A percentile compares a stretch with the other conserved stretches of the same genome.
These are phyloP conservation scores for Lecanosticta acicola DNA, from an alignment of 2,329 filamentous ascomycete genomes.

Conservation along the genomic window DNA sequence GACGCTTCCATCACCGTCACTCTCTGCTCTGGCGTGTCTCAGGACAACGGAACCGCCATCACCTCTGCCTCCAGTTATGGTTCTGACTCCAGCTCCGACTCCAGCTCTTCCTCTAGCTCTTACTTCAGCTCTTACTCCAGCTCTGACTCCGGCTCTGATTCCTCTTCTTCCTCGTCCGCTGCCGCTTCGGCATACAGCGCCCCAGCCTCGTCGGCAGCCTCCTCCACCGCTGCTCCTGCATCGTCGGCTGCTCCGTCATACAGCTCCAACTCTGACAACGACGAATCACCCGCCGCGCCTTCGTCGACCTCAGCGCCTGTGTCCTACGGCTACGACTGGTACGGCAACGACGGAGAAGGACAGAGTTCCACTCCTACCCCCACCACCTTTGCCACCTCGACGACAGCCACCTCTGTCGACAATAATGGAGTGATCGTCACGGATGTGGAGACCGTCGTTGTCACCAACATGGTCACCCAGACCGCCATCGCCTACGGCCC, in stretches of 20 bases:
- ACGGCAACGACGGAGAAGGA: conserved; percentile 10
- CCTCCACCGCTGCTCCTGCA: conserved; percentile 2
- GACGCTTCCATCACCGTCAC: conserved; percentile 33
- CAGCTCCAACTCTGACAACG: no score
- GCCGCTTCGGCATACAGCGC: conserved; percentile 5
- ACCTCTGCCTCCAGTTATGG: conserved; percentile 4
- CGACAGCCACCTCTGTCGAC: conserved; percentile 9
- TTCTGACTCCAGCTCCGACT: conserved; percentile 8
- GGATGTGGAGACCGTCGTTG: conserved; percentile 11
- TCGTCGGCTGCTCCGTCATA: conserved; percentile 8
- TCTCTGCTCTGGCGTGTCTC: conserved; percentile 30
- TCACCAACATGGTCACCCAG: conserved; percentile 27
- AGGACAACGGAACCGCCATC: conserved; percentile 12
- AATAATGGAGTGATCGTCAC: conserved; percentile 13
- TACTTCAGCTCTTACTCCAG: conserved; percentile 6
- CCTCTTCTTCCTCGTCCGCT: conserved; percentile 1
- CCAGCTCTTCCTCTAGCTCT: conserved; percentile 7
- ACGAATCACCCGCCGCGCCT: conserved; percentile 5
- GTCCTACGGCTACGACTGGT: conserved; percentile 9
- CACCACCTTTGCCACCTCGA: conserved; percentile 19
- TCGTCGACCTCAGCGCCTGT: conserved; percentile 3
- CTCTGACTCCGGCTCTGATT: conserved; percentile 6
- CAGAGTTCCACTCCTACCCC: conserved; percentile 13
- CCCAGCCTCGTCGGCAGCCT: conserved; percentile 11
- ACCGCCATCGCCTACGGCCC: conserved; percentile 22